Conservation (phyloP, 2,329 filamentous ascomycete genomes). For the Chaetomiaceae sp. region DNA sequence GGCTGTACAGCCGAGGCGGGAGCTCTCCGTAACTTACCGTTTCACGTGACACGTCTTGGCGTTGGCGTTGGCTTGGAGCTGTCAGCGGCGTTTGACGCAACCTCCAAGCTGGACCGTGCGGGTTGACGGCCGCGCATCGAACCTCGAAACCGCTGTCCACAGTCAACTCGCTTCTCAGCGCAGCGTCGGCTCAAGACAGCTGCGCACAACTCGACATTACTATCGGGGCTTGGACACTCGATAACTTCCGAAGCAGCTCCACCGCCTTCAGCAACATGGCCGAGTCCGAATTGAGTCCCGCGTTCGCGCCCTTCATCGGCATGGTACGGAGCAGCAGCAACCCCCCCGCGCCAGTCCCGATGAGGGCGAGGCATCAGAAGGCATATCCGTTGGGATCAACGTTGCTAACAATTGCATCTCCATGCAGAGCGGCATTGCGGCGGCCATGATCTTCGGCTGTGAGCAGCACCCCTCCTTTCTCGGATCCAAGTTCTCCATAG, state of each 20-base stretch:
- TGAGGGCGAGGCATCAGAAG: too few species aligned
- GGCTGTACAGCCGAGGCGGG: too few species aligned
- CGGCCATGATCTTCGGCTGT: conserved; percentile 82
- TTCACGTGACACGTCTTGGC: conserved; percentile 15
- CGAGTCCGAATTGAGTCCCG: conserved; percentile 60
- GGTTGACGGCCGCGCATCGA: conserved; percentile 1
- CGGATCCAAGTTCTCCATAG: neutral
- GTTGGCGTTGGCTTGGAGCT: conserved; percentile 2
- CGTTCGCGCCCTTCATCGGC: conserved; percentile 82
- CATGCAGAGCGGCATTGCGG: conserved; percentile 65
- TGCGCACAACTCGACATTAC: neutral
- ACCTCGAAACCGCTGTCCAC: conserved; percentile 4
- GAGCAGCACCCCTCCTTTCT: conserved; percentile 32
- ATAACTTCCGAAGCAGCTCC: neutral
- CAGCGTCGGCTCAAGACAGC: neutral
- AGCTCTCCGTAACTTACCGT: too few species aligned
- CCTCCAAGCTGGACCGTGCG: conserved; percentile 8
- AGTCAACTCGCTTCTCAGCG: neutral
- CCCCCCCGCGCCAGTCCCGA: too few species aligned
- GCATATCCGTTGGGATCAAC: neutral
- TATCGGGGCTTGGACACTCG: neutral
- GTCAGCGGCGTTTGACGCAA: conserved; percentile 7
- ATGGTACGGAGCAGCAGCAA: conserved; percentile 54
- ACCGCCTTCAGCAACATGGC: conserved; percentile 35
- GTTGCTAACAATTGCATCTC: conserved; percentile 19